Conservation (phyloP, 176 grass and related monocot species). For the Oryza officinalis region DNA sequence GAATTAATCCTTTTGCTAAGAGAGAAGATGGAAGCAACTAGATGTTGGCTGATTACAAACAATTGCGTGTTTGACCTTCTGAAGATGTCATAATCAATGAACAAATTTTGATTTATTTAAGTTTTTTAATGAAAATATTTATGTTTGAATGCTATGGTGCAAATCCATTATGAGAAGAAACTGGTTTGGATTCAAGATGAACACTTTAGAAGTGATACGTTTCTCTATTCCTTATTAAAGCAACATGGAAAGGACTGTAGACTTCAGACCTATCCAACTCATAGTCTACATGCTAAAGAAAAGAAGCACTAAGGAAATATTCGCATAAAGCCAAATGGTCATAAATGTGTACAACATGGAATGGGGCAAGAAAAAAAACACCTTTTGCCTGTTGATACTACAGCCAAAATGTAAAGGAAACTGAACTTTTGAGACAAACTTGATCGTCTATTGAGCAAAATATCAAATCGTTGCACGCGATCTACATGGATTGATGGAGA, state of each 20-base stretch:
- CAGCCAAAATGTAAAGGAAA: neutral
- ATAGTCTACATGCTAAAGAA: constrained; percentile 3
- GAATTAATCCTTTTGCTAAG: neutral
- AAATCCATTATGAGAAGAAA: neutral
- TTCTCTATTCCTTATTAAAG: constrained; percentile 11
- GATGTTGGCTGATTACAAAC: neutral
- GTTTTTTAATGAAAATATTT: neutral
- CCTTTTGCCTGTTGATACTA: neutral
- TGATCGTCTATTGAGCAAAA: neutral
- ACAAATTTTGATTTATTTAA: constrained; percentile 23
- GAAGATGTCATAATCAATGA: neutral
- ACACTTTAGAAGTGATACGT: neutral
- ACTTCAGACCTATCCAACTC: constrained; percentile 15
- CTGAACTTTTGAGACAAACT: neutral
- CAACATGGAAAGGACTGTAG: neutral
- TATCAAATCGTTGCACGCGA: neutral
- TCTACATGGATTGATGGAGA: neutral
- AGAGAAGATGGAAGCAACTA: neutral
- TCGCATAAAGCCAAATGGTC: neutral
- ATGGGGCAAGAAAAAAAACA: neutral
- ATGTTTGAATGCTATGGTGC: neutral
- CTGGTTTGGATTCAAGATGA: neutral
- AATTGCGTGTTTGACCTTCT: neutral
- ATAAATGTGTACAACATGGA: neutral
- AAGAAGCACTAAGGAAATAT: neutral